phyloP scores from a whole-genome alignment of 352 stramenopile species.

The Paralagenidium karlingii region DNA sequence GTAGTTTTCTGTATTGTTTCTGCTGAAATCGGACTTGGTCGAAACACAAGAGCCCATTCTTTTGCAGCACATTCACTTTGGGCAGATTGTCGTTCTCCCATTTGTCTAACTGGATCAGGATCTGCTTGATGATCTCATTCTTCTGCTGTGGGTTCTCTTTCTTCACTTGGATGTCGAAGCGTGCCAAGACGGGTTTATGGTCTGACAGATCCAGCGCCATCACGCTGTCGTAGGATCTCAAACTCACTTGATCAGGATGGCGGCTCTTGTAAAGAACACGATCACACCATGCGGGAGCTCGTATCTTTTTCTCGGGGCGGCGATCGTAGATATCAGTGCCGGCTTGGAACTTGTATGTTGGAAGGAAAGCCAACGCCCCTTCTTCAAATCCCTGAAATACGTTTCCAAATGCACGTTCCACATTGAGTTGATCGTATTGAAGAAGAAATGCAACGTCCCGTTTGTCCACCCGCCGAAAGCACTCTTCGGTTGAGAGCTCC shows the following conservation, averaged over 20 bases:
- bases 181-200: conserved; percentile 96
- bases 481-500: conserved; percentile 57
- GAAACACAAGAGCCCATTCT: conserved; percentile 50
- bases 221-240: conserved; percentile 81
- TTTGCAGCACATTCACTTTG: conserved; percentile 71
- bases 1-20: conserved; percentile 42
- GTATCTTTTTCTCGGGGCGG: conserved; percentile 97
- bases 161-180: conserved; percentile 86
- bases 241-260: conserved; percentile 22
- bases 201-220: conserved; percentile 92
- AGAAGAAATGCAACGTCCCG: conserved; percentile 6
- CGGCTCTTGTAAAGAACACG: conserved; percentile 77
- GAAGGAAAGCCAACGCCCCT: conserved; percentile 84
- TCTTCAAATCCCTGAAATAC: conserved; percentile 86
- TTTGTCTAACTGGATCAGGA: conserved; percentile 91
- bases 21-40: conserved; percentile 44
- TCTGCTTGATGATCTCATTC: conserved; percentile 84
- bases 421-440: conserved; percentile 48
- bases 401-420: conserved; percentile 52
- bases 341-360: conserved; percentile 97
- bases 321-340: conserved; percentile 94
- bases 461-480: conserved; percentile 25
- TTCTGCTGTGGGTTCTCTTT: conserved; percentile 88
- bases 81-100: conserved; percentile 95
- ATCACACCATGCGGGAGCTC: conserved; percentile 95